These are phyloP conservation scores for Fusarium mangiferae DNA, from an alignment of 2,329 filamentous ascomycete genomes.

Conservation along the genomic window DNA sequence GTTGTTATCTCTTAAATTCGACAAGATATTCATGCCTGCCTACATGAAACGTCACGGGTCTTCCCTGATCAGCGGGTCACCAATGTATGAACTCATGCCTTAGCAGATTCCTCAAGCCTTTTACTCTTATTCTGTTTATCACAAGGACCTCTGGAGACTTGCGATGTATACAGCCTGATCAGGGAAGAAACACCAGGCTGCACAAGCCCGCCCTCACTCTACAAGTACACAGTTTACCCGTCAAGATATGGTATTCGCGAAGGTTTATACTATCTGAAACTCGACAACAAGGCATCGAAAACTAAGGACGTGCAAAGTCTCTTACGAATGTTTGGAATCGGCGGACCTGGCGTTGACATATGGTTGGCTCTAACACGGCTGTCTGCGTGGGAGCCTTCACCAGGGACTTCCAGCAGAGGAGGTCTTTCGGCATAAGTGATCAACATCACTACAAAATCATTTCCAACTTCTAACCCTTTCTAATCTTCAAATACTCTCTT, in stretches of 20 bases:
- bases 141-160: no score
- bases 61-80: no score
- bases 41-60: no score
- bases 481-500: no score
- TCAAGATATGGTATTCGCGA: not conserved
- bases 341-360: not conserved
- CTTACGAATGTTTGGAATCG: not conserved
- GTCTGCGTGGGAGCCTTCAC: not conserved
- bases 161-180: not conserved
- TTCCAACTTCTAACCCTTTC: no score
- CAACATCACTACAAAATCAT: no score
- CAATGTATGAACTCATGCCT: no score
- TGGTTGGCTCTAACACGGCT: not conserved
- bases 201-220: not conserved
- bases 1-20: no score
- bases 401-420: not conserved
- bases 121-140: no score
- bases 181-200: not conserved
- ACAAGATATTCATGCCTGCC: no score
- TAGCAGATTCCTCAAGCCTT: no score
- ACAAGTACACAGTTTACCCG: not conserved
- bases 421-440: no score
- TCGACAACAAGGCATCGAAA: not conserved
- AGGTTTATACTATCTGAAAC: not conserved
- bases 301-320: not conserved